Conservation (phyloP, 73 alveolate genomes). For the Tetrahymena elliotti region DNA sequence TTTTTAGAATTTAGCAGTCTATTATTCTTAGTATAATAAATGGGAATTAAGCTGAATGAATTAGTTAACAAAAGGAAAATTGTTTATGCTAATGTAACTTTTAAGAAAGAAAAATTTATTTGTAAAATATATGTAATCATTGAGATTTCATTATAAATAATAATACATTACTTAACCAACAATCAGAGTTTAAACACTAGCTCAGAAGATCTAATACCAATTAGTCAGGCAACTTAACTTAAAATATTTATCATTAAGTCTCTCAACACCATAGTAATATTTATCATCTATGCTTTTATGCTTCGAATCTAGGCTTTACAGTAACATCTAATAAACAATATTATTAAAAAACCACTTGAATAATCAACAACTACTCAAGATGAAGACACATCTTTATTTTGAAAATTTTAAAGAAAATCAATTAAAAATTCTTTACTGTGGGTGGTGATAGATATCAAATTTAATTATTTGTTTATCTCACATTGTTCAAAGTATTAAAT, state of each 20-base stretch:
- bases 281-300: background rate
- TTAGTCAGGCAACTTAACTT: background rate
- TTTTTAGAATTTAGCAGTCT: background rate
- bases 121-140: background rate
- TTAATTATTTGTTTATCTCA: too few species aligned
- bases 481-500: too few species aligned
- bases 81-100: background rate
- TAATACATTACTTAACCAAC: background rate
- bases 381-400: background rate
- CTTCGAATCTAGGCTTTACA: background rate
- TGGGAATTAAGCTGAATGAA: background rate
- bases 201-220: background rate
- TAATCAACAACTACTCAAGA: background rate
- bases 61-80: background rate
- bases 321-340: background rate
- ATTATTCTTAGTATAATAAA: background rate
- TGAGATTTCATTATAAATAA: background rate
- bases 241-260: background rate
- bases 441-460: too few species aligned
- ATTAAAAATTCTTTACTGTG: too few species aligned
- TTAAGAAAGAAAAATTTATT: background rate
- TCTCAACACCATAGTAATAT: background rate
- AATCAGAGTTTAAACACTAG: background rate
- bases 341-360: background rate
- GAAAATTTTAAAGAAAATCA: background rate